A percentile compares a stretch with the other conserved stretches of the same genome.
Evolutionary conservation across 805 yeast genomes (phyloP).

Genomic region (Saccharomycopsis amapae): DNA sequence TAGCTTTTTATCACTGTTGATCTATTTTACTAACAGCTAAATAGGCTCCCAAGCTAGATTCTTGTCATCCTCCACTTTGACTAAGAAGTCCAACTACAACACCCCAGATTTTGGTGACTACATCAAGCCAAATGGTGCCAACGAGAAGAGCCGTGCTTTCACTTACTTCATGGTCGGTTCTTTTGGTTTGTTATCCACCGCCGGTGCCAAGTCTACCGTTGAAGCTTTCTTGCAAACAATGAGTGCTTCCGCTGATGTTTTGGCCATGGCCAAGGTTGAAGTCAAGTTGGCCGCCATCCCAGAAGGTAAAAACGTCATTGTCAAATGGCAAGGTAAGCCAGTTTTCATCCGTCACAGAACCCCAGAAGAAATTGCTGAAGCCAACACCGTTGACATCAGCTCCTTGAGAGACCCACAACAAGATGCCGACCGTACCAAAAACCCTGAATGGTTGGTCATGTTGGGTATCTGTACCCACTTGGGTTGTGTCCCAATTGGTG

Average conservation of each 20-base stretch:
- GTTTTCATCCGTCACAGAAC: conserved; percentile 99
- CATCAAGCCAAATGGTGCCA: conserved; percentile 60
- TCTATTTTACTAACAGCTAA: background rate
- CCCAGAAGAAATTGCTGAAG: conserved; percentile 85
- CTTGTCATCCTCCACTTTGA: conserved; percentile 42
- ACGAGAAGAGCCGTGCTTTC: conserved; percentile 74
- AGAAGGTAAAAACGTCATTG: conserved; percentile 95
- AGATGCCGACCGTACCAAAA: conserved; percentile 88
- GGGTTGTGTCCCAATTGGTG: conserved; percentile 99
- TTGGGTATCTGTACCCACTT: conserved; percentile 99
- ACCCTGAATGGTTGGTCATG: conserved; percentile 98
- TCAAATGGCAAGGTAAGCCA: conserved; percentile 99
- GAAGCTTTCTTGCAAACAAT: conserved; percentile 85
- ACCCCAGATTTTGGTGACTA: conserved; percentile 86
- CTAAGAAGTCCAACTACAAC: conserved; percentile 69
- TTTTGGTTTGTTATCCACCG: conserved; percentile 82
- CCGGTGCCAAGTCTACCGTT: conserved; percentile 93
- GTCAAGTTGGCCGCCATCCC: conserved; percentile 91
- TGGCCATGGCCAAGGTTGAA: conserved; percentile 99
- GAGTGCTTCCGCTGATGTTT: conserved; percentile 98
- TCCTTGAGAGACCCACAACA: conserved; percentile 89
- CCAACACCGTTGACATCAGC: conserved; percentile 71
- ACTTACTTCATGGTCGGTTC: conserved; percentile 98
- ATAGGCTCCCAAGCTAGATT: conserved; percentile 35
- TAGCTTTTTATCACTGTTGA: background rate